Conservation (phyloP, 345 rosid species). For the Heritiera littoralis region DNA sequence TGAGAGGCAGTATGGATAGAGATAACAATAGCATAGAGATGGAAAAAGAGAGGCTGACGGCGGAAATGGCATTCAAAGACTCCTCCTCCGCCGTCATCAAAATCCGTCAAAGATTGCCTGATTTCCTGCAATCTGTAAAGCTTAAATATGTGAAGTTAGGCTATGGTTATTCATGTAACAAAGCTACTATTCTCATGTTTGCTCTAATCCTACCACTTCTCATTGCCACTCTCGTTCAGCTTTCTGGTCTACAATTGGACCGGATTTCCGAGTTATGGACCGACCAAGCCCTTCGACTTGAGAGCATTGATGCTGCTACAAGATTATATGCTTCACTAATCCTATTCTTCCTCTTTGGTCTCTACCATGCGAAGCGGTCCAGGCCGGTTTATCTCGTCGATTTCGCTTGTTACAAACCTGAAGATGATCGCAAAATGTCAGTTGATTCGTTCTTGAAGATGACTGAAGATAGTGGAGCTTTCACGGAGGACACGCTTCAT, state of each 20-base stretch:
- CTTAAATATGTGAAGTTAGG: constrained; percentile 87
- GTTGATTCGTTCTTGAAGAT: constrained; percentile 54
- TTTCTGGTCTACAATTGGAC: constrained; percentile 49
- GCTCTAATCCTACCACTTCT: constrained; percentile 43
- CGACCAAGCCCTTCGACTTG: constrained; percentile 40
- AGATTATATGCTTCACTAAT: constrained; percentile 42
- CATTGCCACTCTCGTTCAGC: constrained; percentile 44
- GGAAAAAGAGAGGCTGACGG: constrained; percentile 71
- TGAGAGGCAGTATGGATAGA: constrained; percentile 21
- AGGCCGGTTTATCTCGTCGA: constrained; percentile 65
- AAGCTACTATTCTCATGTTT: constrained; percentile 48
- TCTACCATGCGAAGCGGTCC: constrained; percentile 51
- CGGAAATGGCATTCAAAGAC: constrained; percentile 80
- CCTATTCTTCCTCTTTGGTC: constrained; percentile 35
- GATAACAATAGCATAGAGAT: constrained; percentile 45
- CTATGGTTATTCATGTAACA: constrained; percentile 62
- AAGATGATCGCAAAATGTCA: constrained; percentile 51
- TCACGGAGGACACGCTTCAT: constrained; percentile 49
- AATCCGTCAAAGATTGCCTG: constrained; percentile 66
- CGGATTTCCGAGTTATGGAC: constrained; percentile 46
- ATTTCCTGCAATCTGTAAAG: constrained; percentile 76
- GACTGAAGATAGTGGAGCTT: constrained; percentile 52
- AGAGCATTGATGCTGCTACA: constrained; percentile 40
- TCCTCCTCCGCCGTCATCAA: constrained; percentile 30
- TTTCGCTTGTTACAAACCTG: constrained; percentile 69